Evolutionary conservation across 2,329 filamentous ascomycete genomes (phyloP), one percentile per base, ranked within the genome.

Genomic region (Xylaria sp.): DNA sequence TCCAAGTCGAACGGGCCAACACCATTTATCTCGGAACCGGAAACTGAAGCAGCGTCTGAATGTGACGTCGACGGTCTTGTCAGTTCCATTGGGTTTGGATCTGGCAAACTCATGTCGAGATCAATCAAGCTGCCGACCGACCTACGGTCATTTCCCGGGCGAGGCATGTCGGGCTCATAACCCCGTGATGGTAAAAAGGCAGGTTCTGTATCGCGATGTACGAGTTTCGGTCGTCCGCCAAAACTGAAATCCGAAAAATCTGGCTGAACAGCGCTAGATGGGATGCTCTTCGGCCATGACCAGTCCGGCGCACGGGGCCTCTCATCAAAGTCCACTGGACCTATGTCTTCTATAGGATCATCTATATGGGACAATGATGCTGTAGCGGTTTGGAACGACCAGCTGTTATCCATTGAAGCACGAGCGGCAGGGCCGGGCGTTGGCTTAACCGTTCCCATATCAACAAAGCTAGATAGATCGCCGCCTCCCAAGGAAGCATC

Each of bases 1-100:
- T 88, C 85, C 2, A 87, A 76, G 57, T 86, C 83, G 59, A 87
- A 87, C 0, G 84, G 83, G 65, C 84, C 83, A 1, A 76, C 78
- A 10, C 78, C 76, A 30, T 81, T 79, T 37, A 81, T 70, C 59
- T 85, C 81, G 0, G 83, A 84, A 54, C 83, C 83, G 6, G 78
- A 77, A 9, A 85, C 74, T 0, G 82, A 84, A 1, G 71, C 79
- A 10, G 77, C 80, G 61, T 85, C 83, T 0, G 84, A 87, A 68
- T 85, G 80, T 9, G 83, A 83, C 0, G 83, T 85, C 1, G 83
- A 85, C 0, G 83, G 83, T 1, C 65, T 52, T 6, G 79, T 77
- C 11, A 77, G 71, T 35, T 85, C 82, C 0, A 78, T 76, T 44
- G 78, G 61, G n/a, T 65, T 73, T 0, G 79, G 74, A 23, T 83